A percentile compares a stretch with the other conserved stretches of the same genome.
Evolutionary conservation across 768 basidiomycete genomes (phyloP).

Genomic region (Strobilomyces confusus): DNA sequence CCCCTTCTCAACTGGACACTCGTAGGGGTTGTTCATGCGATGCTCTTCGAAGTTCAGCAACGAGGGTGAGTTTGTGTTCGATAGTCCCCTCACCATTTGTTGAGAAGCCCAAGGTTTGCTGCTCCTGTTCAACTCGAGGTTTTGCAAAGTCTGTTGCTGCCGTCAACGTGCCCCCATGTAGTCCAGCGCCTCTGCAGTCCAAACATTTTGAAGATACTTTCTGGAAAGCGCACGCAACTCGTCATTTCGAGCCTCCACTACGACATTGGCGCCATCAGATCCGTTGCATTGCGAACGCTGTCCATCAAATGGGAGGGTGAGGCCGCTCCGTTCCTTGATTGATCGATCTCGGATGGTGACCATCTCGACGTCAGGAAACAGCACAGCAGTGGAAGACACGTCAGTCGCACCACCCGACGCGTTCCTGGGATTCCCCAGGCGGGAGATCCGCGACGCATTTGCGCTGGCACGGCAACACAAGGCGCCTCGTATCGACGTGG

Average conservation of each 20-base stretch:
- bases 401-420: slow-evolving; percentile 27
- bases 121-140: slow-evolving; percentile 56
- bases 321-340: background rate
- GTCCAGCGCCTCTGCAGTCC: slow-evolving; percentile 64
- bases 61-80: slow-evolving; percentile 41
- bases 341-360: background rate
- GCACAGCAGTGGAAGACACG: slow-evolving; percentile 16
- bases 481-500: slow-evolving; percentile 60
- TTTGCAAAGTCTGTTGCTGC: slow-evolving; percentile 61
- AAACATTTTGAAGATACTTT: slow-evolving; percentile 45
- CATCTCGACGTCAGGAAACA: slow-evolving; percentile 10
- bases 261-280: slow-evolving; percentile 38
- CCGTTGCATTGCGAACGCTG: slow-evolving; percentile 37
- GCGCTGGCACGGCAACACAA: slow-evolving; percentile 56
- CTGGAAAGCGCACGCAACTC: slow-evolving; percentile 35
- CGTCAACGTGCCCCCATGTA: slow-evolving; percentile 59
- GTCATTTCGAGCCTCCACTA: slow-evolving; percentile 28
- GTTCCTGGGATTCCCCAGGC: slow-evolving; percentile 54
- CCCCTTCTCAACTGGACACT: slow-evolving; percentile 78
- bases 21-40: slow-evolving; percentile 62
- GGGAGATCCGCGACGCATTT: slow-evolving; percentile 55
- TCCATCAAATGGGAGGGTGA: slow-evolving; percentile 38
- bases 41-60: slow-evolving; percentile 57
- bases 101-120: slow-evolving; percentile 36
- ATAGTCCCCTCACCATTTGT: background rate